A percentile compares a stretch with the other conserved stretches of the same genome.
phyloP scores from a whole-genome alignment of 208 protist species.

The Trypanosoma caninum region DNA sequence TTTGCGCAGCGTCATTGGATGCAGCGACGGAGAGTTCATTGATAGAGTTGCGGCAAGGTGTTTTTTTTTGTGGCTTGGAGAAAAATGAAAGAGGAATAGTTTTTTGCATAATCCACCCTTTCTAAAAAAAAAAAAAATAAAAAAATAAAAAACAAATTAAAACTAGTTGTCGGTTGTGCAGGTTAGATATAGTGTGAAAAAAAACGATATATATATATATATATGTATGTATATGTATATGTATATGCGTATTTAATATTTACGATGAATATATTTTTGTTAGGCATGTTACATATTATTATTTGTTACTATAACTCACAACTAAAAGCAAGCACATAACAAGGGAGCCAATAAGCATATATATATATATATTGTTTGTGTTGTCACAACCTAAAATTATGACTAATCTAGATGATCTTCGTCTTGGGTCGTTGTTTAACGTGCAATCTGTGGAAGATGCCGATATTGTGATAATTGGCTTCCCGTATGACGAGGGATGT shows the following conservation, averaged over 20 bases:
- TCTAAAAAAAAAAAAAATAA: not conserved
- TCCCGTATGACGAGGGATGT: slow-evolving; percentile 71
- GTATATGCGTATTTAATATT: not conserved
- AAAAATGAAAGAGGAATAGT: not conserved
- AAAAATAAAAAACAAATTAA: not conserved
- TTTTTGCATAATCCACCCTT: too few species aligned
- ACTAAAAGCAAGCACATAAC: not conserved
- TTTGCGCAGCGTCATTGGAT: slow-evolving; percentile 19
- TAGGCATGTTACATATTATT: not conserved
- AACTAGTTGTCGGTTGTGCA: too few species aligned
- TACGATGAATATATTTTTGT: not conserved
- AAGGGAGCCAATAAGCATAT: not conserved
- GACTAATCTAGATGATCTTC: slow-evolving; percentile 19
- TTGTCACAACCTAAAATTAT: not conserved
- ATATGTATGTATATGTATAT: slow-evolving; percentile 1
- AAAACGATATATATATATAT: not conserved
- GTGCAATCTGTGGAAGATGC: slow-evolving; percentile 16
- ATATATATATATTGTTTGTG: too few species aligned
- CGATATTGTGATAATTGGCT: slow-evolving; percentile 64
- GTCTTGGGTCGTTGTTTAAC: slow-evolving; percentile 19
- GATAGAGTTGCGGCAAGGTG: not conserved
- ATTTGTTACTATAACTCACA: not conserved
- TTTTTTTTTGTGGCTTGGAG: not conserved
- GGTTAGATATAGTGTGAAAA: not conserved
- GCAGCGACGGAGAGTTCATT: not conserved